Base-by-base conservation (phyloP, 805 yeast species). In the Kazachstania kunashirensis region DNA sequence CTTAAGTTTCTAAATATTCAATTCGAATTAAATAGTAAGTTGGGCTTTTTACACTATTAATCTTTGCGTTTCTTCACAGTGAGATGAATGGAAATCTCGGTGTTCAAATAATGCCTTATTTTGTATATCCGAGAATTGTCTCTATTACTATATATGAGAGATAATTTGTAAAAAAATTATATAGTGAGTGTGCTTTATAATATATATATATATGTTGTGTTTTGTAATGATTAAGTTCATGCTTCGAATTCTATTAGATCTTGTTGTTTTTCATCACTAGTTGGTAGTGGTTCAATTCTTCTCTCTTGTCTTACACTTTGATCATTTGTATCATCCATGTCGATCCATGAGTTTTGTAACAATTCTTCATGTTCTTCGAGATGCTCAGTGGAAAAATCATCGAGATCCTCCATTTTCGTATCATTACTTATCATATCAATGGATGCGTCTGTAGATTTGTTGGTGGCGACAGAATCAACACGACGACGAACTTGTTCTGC, bases 401-500 rank as follows among this genome's bases (percentile, higher is more conserved):
- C 62, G 3, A 57, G 24, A 41, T 57, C 62, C 11, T 53, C 59
- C 14, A 41, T 42, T 32, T 41, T 52, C n/a, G 48, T 53, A 25
- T 42, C 43, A 29, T 30, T 16, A 14, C 13, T n/a, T 13, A 13
- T 17, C 24, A 44, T 47, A 12, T 47, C 55, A 7, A 27, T 43
- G 9, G 59, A 49, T 6, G 46, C 39, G 3, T 24, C 4, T 19
- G 19, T 19, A 8, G 33, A 30, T 11, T 36, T 45, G 18, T 43
- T 46, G 1, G 66, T 57, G 3, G 81, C 73, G 8, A 73, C 77
- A 12, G 79, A 75, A 55, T 86, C 95, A 71, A 85, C 86, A 45
- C 95, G 77, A 45, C 89, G 77, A 46, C 89, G 77, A 3, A 92
- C 94, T 52, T 85, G 88, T 36, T 73, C 77, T 1, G 97, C 97